phyloP scores from a whole-genome alignment of 495 filamentous ascomycete genomes.

The Tuber umbilicatum region DNA sequence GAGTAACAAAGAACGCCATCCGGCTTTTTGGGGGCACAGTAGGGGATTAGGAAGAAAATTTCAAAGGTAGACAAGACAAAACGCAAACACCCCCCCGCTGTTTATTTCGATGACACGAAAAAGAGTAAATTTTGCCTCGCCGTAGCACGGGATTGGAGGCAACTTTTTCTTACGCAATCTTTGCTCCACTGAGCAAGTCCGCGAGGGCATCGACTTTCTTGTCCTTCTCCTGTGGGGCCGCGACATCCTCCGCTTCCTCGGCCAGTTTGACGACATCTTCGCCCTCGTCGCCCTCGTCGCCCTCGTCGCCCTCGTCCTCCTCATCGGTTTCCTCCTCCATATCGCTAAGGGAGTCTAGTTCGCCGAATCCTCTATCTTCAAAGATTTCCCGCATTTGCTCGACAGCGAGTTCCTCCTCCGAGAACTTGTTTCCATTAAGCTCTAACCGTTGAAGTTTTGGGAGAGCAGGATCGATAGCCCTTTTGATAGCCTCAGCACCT shows the following conservation, averaged over 20 bases:
- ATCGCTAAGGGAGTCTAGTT: constrained; percentile 83
- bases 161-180: constrained; percentile 25
- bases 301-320: constrained; percentile 54
- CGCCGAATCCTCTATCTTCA: constrained; percentile 63
- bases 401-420: constrained; percentile 68
- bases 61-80: neutral
- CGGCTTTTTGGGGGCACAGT: neutral
- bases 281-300: constrained; percentile 64
- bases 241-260: constrained; percentile 26
- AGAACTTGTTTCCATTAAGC: constrained; percentile 92
- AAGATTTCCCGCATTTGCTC: constrained; percentile 68
- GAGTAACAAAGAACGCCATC: neutral
- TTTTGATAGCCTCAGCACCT: constrained; percentile 61
- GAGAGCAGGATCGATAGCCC: constrained; percentile 54
- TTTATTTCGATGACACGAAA: neutral
- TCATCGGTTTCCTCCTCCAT: constrained; percentile 65
- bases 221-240: constrained; percentile 55
- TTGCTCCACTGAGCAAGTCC: constrained; percentile 63
- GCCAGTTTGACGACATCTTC: constrained; percentile 54
- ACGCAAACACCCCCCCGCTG: neutral
- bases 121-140: neutral
- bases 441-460: constrained; percentile 56
- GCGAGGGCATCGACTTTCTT: constrained; percentile 74
- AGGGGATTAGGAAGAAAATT: neutral
- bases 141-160: neutral